A percentile compares a stretch with the other conserved stretches of the same genome.
Evolutionary conservation across 768 basidiomycete genomes (phyloP).

Genomic region (Lentinula boryana): DNA sequence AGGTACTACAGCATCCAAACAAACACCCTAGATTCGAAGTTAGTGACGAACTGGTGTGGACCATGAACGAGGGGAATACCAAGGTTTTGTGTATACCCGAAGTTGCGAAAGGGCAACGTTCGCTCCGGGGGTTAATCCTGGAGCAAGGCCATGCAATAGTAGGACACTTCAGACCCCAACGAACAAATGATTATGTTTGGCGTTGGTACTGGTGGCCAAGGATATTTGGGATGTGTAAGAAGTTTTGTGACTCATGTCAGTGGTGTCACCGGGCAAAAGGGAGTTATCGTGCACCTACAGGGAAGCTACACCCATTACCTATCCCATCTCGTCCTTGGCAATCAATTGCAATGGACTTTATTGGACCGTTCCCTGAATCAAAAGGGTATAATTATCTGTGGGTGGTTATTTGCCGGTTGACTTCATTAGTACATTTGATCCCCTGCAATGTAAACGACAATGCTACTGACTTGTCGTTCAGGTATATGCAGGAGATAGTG

Average conservation of each 20-base stretch:
- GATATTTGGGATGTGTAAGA: background rate
- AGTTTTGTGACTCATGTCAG: conserved; percentile 9
- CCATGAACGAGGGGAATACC: background rate
- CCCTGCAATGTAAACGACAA: conserved; percentile 5
- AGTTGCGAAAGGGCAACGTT: background rate
- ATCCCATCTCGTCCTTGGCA: conserved; percentile 17
- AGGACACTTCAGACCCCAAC: conserved; percentile 18
- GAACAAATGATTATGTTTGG: conserved; percentile 6
- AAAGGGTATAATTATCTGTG: conserved; percentile 10
- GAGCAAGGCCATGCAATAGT: conserved; percentile 16
- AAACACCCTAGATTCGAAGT: conserved; percentile 2
- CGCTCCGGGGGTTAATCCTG: conserved; percentile 9
- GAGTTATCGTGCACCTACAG: background rate
- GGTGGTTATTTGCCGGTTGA: conserved; percentile 16
- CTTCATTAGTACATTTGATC: conserved; percentile 11
- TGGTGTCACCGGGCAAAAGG: conserved; percentile 8
- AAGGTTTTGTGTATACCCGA: conserved; percentile 4
- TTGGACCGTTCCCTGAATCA: background rate
- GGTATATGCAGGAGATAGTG: conserved; percentile 9
- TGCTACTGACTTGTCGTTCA: conserved; percentile 9
- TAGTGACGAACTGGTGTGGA: conserved; percentile 5
- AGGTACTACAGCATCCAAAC: background rate
- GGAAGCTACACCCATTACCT: conserved; percentile 8
- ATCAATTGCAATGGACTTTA: conserved; percentile 5
- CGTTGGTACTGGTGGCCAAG: conserved; percentile 12